Conservation (phyloP, 305 asterid genomes). For the Solanum chacoense region DNA sequence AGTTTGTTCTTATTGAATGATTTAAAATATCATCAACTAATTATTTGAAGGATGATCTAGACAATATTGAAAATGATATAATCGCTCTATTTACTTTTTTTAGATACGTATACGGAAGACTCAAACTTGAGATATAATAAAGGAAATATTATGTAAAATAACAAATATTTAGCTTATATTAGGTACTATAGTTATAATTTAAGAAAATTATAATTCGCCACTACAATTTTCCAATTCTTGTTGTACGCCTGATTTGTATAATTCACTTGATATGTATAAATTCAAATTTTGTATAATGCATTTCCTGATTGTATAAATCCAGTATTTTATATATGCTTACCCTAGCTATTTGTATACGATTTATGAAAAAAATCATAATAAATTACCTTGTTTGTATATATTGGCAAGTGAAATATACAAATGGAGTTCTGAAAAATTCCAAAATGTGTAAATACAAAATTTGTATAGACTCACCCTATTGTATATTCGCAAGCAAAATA, state of each 20-base stretch:
- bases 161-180: no score
- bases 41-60: no score
- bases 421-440: fast-evolving
- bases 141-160: background rate
- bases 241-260: background rate
- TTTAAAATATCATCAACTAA: no score
- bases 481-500: no score
- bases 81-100: background rate
- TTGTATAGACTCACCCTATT: background rate
- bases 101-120: background rate
- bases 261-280: no score
- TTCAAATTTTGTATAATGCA: no score
- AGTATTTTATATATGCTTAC: no score
- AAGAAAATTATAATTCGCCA: no score
- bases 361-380: background rate
- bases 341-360: no score
- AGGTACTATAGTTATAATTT: no score
- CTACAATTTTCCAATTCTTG: fast-evolving
- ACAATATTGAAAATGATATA: background rate
- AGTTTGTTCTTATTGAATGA: background rate
- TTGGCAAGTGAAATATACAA: background rate
- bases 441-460: background rate
- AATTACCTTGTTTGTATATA: background rate
- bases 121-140: background rate
- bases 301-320: fast-evolving